Evolutionary conservation across 2,329 filamentous ascomycete genomes (phyloP), one percentile per base, ranked within the genome.

Genomic region (Thermothelomyces thermophilus): DNA sequence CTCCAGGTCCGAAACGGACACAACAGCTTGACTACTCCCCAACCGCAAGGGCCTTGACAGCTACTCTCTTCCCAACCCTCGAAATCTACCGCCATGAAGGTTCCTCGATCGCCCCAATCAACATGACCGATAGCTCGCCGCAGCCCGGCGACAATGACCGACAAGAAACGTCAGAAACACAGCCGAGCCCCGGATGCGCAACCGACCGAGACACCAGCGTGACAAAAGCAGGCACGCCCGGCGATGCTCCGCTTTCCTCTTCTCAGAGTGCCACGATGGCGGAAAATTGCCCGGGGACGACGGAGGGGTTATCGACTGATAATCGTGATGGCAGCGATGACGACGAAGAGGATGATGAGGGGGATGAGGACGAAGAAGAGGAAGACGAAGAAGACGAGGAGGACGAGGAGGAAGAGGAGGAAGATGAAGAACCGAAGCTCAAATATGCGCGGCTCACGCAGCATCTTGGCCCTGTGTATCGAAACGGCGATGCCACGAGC

Each of bases 401-500:
- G 0, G 74, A 74, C 0, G 78, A 81, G 0, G 79, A 81, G 0
- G 80, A 87, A 0, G 83, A 86, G 0, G 88, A 94, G 0, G 88
- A 90, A 0, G 90, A 93, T 3, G 90, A 96, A 5, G 91, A 97
- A 68, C 94, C 93, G 24, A 86, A 84, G 63, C 79, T 98, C 61
- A 98, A 98, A 69, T 96, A 96, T 66, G 86, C 85, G 44, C 85
- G 89, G 42, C 71, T 97, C 59, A 97, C 93, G 7, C 84, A 83
- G 53, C 84, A 85, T 61, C 72, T 98, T 54, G 82, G 79, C 22
- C 74, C 85, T 37, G 80, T 96, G 30, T 98, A 98, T 71, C 84
- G 90, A 51, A 95, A 95, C 71, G 90, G 89, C 60, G 93, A 98
- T 76, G 88, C 90, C 59, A 96, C 91, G 22, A 96, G 90, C 68